A percentile compares a stretch with the other conserved stretches of the same genome.
Evolutionary conservation across 805 yeast genomes (phyloP).

Genomic region (Metschnikowia similis): DNA sequence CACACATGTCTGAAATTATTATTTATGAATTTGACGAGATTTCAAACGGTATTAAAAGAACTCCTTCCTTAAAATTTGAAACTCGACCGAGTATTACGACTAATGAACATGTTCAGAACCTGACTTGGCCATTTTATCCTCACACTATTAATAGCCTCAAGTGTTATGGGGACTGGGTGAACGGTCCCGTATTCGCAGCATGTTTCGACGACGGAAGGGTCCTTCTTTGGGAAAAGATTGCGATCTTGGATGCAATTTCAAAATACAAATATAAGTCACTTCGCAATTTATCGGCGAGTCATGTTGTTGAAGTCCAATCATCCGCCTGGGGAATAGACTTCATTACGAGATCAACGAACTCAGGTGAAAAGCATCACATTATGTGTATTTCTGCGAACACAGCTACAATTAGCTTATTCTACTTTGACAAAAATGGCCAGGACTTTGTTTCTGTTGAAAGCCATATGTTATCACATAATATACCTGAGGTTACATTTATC

Average conservation of each 20-base stretch:
- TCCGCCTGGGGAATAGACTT: slow-evolving; percentile 66
- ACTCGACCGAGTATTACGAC: slow-evolving; percentile 40
- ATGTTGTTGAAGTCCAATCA: slow-evolving; percentile 24
- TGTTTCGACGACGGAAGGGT: slow-evolving; percentile 57
- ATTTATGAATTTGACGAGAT: slow-evolving; percentile 28
- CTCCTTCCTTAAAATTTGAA: slow-evolving; percentile 33
- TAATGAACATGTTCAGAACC: slow-evolving; percentile 35
- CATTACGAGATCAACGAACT: slow-evolving; percentile 13
- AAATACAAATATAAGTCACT: background rate
- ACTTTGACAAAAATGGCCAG: slow-evolving; percentile 23
- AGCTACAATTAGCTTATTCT: slow-evolving; percentile 40
- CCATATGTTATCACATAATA: slow-evolving; percentile 48
- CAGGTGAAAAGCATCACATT: slow-evolving; percentile 24
- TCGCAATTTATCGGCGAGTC: slow-evolving; percentile 20
- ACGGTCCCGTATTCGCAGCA: slow-evolving; percentile 41
- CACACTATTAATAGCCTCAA: slow-evolving; percentile 54
- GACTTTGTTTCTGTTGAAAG: slow-evolving; percentile 32
- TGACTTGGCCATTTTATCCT: slow-evolving; percentile 53
- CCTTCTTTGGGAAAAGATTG: slow-evolving; percentile 30
- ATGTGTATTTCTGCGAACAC: slow-evolving; percentile 55
- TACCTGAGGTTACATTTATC: slow-evolving; percentile 48
- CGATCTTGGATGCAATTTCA: slow-evolving; percentile 20
- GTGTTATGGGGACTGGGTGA: slow-evolving; percentile 28
- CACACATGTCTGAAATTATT: slow-evolving; percentile 31
- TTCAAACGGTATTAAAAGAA: slow-evolving; percentile 23